These are phyloP conservation scores for Eucalyptus leucophloia DNA, from an alignment of 345 rosid species.

Conservation along the genomic window DNA sequence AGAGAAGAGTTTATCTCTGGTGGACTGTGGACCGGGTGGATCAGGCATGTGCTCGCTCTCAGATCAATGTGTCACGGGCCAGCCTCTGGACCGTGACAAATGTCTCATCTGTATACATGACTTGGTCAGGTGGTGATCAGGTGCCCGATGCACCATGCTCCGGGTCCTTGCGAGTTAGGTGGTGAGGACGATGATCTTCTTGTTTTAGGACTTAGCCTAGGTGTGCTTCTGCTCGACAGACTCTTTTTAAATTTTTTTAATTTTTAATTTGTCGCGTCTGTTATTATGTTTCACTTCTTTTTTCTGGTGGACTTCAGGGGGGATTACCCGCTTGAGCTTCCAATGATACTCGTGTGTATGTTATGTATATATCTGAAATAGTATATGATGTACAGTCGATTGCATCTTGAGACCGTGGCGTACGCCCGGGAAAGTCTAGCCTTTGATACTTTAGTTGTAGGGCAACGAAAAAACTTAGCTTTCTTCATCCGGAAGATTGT, in stretches of 20 bases:
- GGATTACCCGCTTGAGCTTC: neutral
- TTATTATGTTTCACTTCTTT: neutral
- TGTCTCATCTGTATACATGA: neutral
- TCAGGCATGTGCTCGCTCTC: neutral
- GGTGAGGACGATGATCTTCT: neutral
- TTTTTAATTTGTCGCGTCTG: neutral
- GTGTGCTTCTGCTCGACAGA: neutral
- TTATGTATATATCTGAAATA: neutral
- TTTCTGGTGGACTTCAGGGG: neutral
- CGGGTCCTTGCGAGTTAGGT: neutral
- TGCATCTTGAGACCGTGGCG: neutral
- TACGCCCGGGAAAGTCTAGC: neutral
- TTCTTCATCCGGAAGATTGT: neutral
- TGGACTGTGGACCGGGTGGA: neutral
- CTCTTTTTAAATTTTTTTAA: neutral
- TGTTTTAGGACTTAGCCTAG: neutral
- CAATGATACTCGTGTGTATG: neutral
- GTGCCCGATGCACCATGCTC: neutral
- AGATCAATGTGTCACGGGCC: neutral
- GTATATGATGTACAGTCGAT: neutral
- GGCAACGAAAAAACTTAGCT: neutral
- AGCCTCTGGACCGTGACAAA: neutral
- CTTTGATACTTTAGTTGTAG: neutral
- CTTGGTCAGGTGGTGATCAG: neutral
- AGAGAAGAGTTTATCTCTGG: neutral